phyloP scores from a whole-genome alignment of 176 grass and related monocot genomes.

The Oryza punctata region DNA sequence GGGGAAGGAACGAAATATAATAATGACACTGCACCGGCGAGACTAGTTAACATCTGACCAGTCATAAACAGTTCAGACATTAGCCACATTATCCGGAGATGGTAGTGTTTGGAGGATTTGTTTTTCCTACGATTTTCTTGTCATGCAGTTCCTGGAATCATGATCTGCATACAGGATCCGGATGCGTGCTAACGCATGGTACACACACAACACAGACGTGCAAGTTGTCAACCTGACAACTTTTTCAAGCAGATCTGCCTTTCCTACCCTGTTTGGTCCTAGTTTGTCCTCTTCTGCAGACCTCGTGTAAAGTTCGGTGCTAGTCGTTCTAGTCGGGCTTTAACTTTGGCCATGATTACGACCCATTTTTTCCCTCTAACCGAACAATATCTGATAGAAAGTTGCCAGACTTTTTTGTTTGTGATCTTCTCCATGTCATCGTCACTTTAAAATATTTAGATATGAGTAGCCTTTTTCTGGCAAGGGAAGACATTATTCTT shows the following conservation, averaged over 20 bases:
- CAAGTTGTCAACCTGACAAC: slow-evolving; percentile 49
- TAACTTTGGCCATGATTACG: slow-evolving; percentile 32
- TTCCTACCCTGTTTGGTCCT: slow-evolving; percentile 42
- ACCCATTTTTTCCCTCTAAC: slow-evolving; percentile 4
- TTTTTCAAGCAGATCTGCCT: slow-evolving; percentile 52
- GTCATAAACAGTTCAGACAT: slow-evolving; percentile 28
- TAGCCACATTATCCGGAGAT: not conserved
- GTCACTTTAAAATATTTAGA: slow-evolving; percentile 10
- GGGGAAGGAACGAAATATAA: not conserved
- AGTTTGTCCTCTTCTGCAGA: slow-evolving; percentile 46
- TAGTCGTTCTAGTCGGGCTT: slow-evolving; percentile 36
- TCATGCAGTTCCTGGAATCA: not conserved
- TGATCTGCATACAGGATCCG: slow-evolving; percentile 22
- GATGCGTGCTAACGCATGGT: slow-evolving; percentile 7
- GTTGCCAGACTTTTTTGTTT: slow-evolving; percentile 45
- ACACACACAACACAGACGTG: slow-evolving; percentile 14
- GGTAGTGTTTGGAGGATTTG: slow-evolving; percentile 8
- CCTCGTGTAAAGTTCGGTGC: slow-evolving; percentile 41
- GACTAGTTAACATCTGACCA: slow-evolving; percentile 3
- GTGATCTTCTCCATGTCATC: slow-evolving; percentile 33
- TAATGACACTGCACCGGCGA: not conserved
- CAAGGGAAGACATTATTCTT: slow-evolving; percentile 7
- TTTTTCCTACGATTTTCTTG: not conserved
- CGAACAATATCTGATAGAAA: slow-evolving; percentile 36
- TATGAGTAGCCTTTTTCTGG: not conserved